phyloP scores from a whole-genome alignment of 2,329 filamentous ascomycete genomes.

The Paraconiothyrium sp. region DNA sequence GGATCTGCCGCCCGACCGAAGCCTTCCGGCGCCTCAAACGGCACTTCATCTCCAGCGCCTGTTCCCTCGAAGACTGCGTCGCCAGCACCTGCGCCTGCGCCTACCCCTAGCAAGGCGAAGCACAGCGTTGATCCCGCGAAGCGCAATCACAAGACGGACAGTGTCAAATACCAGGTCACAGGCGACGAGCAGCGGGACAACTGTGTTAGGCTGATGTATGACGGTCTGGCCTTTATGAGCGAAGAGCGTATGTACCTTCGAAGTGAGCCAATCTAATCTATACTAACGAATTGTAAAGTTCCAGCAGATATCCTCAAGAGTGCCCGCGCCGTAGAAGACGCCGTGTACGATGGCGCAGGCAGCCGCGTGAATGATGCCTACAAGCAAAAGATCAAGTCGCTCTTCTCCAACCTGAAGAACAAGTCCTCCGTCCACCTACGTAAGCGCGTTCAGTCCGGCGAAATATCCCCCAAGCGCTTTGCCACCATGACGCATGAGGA shows the following conservation, averaged over 20 bases:
- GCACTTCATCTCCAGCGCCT: constrained; percentile 43
- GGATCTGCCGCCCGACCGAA: constrained; percentile 29
- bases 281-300: constrained; percentile 42
- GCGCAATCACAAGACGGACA: constrained; percentile 83
- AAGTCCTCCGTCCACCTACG: constrained; percentile 84
- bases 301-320: constrained; percentile 73
- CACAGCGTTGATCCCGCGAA: constrained; percentile 72
- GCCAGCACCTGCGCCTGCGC: constrained; percentile 57
- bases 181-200: constrained; percentile 78
- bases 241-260: constrained; percentile 53
- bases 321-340: constrained; percentile 77
- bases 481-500: constrained; percentile 90
- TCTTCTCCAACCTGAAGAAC: constrained; percentile 95
- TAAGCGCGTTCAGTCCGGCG: constrained; percentile 76
- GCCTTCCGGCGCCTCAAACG: constrained; percentile 33
- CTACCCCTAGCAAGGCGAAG: constrained; percentile 63
- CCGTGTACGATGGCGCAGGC: constrained; percentile 75
- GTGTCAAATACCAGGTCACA: constrained; percentile 79
- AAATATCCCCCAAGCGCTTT: constrained; percentile 76
- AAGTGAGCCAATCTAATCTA: background rate
- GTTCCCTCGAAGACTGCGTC: constrained; percentile 52
- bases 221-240: constrained; percentile 82
- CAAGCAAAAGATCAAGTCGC: constrained; percentile 86
- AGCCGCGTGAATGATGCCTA: constrained; percentile 78
- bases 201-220: constrained; percentile 91